Percentiles rank a stretch among this genome's conserved stretches.
These are phyloP conservation scores for Exophiala aquamarina DNA, from an alignment of 2,329 filamentous ascomycete genomes.

Conservation along the genomic window DNA sequence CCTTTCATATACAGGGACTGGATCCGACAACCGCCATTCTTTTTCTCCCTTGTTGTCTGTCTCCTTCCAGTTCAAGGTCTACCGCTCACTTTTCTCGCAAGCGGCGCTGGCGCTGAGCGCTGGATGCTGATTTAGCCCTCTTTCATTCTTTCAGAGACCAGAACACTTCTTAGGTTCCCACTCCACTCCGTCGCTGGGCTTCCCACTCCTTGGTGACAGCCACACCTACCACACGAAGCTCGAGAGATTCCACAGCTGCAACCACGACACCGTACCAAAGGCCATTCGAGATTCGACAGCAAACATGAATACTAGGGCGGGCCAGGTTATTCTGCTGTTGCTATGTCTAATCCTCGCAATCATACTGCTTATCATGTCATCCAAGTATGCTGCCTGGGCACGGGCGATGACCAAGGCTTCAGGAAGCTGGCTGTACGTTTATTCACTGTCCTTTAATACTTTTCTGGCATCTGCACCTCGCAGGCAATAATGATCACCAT, in stretches of 20 bases:
- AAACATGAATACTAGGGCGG: slow-evolving; percentile 19
- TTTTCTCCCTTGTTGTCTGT: slow-evolving; percentile 1
- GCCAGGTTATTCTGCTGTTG: slow-evolving; percentile 21
- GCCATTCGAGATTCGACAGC: neutral
- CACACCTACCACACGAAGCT: neutral
- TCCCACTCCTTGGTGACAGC: neutral
- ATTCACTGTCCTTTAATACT: no score
- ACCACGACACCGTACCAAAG: no score
- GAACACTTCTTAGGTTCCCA: neutral
- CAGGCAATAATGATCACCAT: neutral
- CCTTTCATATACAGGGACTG: slow-evolving; percentile 7
- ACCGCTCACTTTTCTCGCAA: slow-evolving; percentile 3
- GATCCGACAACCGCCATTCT: slow-evolving; percentile 15
- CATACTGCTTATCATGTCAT: slow-evolving; percentile 23
- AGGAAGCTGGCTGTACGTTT: slow-evolving; percentile 23
- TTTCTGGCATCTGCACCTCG: neutral
- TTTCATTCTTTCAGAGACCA: slow-evolving; percentile 1
- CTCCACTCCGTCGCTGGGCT: neutral
- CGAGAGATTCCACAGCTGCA: no score
- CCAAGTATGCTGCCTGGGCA: slow-evolving; percentile 24
- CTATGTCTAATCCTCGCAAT: slow-evolving; percentile 17
- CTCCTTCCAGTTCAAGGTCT: slow-evolving; percentile 3
- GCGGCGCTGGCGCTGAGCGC: slow-evolving; percentile 24
- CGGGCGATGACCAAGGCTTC: slow-evolving; percentile 16
- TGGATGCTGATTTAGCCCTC: slow-evolving; percentile 17